Evolutionary conservation across 2,329 filamentous ascomycete species (phyloP).

Genomic region (Hawksworthiomyces lignivorus): DNA sequence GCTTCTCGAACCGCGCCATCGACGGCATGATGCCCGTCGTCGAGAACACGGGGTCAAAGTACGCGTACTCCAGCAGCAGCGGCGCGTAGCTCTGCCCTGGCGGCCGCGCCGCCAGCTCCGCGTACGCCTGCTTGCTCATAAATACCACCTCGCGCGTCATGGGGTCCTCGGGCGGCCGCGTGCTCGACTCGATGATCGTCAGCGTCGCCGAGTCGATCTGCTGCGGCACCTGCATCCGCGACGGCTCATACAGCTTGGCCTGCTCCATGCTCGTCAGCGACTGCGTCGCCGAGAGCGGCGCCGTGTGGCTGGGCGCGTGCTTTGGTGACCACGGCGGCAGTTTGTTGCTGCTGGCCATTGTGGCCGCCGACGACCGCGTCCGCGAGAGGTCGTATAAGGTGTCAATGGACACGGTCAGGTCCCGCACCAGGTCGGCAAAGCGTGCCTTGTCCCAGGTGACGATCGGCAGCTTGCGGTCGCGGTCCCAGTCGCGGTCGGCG

Average conservation of each 20-base stretch:
- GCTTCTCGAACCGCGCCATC: slow-evolving; percentile 56
- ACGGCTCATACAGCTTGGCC: slow-evolving; percentile 48
- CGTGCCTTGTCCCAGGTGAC: slow-evolving; percentile 62
- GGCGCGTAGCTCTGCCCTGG: slow-evolving; percentile 41
- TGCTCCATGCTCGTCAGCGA: slow-evolving; percentile 22
- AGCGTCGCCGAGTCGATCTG: slow-evolving; percentile 49
- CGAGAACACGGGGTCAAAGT: slow-evolving; percentile 55
- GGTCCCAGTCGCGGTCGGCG: slow-evolving; percentile 7
- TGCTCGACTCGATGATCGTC: slow-evolving; percentile 31
- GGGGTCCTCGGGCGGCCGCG: slow-evolving; percentile 30
- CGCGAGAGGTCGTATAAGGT: slow-evolving; percentile 70
- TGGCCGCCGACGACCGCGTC: slow-evolving; percentile 45
- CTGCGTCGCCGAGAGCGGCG: slow-evolving; percentile 22
- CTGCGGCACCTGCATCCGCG: slow-evolving; percentile 53
- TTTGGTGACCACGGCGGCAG: slow-evolving; percentile 22
- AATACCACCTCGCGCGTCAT: slow-evolving; percentile 38
- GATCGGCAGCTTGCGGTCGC: slow-evolving; percentile 46
- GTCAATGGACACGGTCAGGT: slow-evolving; percentile 71
- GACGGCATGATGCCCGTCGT: slow-evolving; percentile 56
- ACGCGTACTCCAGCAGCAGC: slow-evolving; percentile 64
- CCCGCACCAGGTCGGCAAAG: slow-evolving; percentile 66
- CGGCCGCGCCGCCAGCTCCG: slow-evolving; percentile 35
- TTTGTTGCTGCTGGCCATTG: slow-evolving; percentile 13
- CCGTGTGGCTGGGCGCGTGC: background rate
- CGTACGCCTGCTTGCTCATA: slow-evolving; percentile 45